A percentile compares a stretch with the other conserved stretches of the same genome.
These are phyloP conservation scores for Skeletonema tropicum DNA, from an alignment of 108 stramenopile genomes.

Conservation along the genomic window DNA sequence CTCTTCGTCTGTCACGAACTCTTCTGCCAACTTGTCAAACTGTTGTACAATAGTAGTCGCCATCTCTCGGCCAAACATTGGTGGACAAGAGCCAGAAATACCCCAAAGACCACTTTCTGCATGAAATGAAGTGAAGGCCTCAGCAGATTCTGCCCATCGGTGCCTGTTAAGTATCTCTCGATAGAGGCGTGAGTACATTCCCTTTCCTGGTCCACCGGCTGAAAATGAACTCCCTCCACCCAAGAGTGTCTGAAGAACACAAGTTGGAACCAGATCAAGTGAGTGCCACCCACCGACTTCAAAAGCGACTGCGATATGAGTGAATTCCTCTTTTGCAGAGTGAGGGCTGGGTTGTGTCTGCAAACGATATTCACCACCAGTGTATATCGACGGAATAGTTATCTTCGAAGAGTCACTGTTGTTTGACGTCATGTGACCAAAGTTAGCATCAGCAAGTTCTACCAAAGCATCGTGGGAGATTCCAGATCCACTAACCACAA, in stretches of 20 bases:
- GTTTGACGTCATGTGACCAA: slow-evolving; percentile 63
- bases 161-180: slow-evolving; percentile 92
- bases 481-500: slow-evolving; percentile 95
- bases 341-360: slow-evolving; percentile 41
- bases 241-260: slow-evolving; percentile 95
- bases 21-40: slow-evolving; percentile 67
- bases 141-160: slow-evolving; percentile 93
- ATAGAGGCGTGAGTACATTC: slow-evolving; percentile 98
- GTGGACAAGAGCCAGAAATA: slow-evolving; percentile 75
- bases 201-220: slow-evolving; percentile 99
- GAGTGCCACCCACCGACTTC: slow-evolving; percentile 97
- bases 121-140: slow-evolving; percentile 92
- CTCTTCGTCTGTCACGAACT: slow-evolving; percentile 83
- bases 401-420: slow-evolving; percentile 9
- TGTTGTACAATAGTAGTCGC: slow-evolving; percentile 81
- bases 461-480: slow-evolving; percentile 93
- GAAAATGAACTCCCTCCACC: slow-evolving; percentile 98
- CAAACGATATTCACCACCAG: slow-evolving; percentile 69
- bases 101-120: slow-evolving; percentile 93
- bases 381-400: slow-evolving; percentile 60
- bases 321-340: slow-evolving; percentile 76
- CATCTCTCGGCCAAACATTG: slow-evolving; percentile 65
- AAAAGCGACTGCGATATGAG: slow-evolving; percentile 90
- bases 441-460: slow-evolving; percentile 75
- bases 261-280: slow-evolving; percentile 86